These are phyloP conservation scores for Eragrostis nindensis DNA, from an alignment of 176 grass and related monocot species.

Conservation along the genomic window DNA sequence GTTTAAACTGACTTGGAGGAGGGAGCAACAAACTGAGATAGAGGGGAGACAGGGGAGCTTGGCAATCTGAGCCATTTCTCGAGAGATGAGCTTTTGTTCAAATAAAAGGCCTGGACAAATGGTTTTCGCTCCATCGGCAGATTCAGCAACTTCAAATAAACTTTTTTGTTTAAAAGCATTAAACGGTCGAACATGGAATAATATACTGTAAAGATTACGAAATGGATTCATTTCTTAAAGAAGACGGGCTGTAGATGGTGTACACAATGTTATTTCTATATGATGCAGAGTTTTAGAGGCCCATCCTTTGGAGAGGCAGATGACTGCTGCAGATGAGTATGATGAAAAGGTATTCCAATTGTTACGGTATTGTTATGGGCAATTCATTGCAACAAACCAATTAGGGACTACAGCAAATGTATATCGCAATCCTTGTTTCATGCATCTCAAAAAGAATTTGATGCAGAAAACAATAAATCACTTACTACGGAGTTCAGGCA, in stretches of 20 bases:
- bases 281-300: not conserved
- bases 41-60: no score
- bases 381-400: no score
- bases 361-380: no score
- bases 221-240: not conserved
- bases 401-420: no score
- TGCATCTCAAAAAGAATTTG: no score
- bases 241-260: not conserved
- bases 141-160: not conserved
- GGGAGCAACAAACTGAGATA: no score
- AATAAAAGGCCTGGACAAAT: not conserved
- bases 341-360: not conserved
- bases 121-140: not conserved
- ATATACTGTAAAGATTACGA: not conserved
- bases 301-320: not conserved
- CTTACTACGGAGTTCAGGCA: no score
- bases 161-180: not conserved
- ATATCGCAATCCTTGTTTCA: no score
- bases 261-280: not conserved
- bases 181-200: not conserved
- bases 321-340: not conserved
- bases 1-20: no score
- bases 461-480: no score
- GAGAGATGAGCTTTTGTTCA: not conserved
- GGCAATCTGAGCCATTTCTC: not conserved